These are phyloP conservation scores for Thelonectria blattea DNA, from an alignment of 2,329 filamentous ascomycete genomes.

Conservation along the genomic window DNA sequence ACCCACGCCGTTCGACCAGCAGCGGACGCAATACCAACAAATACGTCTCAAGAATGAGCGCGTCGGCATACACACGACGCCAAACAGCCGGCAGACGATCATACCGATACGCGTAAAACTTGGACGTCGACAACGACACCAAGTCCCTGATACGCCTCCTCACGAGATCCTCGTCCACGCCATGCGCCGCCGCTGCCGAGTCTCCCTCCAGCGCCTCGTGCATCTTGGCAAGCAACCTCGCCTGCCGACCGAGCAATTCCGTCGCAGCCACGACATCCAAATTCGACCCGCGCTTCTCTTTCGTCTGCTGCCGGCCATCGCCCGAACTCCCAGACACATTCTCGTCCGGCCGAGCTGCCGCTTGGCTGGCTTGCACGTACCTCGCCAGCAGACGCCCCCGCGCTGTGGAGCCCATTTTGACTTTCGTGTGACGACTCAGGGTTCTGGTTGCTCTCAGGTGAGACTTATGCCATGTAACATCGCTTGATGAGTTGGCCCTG, in stretches of 20 bases:
- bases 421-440: background rate
- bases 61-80: conserved; percentile 74
- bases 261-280: conserved; percentile 30
- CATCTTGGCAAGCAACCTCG: conserved; percentile 31
- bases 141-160: conserved; percentile 60
- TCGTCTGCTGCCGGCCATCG: background rate
- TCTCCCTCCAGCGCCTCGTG: conserved; percentile 24
- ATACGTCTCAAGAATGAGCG: conserved; percentile 67
- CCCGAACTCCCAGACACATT: background rate
- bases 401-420: conserved; percentile 27
- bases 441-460: background rate
- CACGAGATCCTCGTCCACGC: conserved; percentile 38
- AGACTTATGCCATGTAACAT: conserved; percentile 6
- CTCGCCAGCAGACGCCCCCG: conserved; percentile 32
- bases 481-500: background rate
- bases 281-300: conserved; percentile 12
- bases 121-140: conserved; percentile 64
- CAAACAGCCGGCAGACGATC: conserved; percentile 70
- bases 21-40: conserved; percentile 38
- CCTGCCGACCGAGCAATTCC: conserved; percentile 41
- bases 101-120: conserved; percentile 74
- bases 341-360: conserved; percentile 18
- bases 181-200: background rate
- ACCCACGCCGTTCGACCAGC: background rate
- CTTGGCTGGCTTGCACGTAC: conserved; percentile 34